Evolutionary conservation across 2,329 filamentous ascomycete species (phyloP).

Genomic region (Aspergillus sp.): DNA sequence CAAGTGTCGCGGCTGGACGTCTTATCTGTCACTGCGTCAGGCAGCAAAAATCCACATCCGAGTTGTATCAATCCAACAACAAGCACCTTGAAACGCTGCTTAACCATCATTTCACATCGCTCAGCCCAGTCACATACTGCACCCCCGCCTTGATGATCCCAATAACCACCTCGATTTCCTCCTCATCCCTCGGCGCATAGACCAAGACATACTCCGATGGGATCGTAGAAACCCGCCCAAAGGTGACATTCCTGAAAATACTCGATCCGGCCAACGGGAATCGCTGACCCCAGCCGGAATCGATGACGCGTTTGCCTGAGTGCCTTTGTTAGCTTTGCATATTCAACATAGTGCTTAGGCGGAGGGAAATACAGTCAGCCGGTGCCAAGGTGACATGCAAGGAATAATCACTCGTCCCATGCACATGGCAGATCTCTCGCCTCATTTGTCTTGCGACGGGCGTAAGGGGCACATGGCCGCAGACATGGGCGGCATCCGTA

Average conservation of each 20-base stretch:
- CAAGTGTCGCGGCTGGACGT: not conserved
- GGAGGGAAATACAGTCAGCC: slow-evolving; percentile 62
- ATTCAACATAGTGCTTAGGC: not conserved
- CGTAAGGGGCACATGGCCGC: slow-evolving; percentile 20
- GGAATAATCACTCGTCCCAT: slow-evolving; percentile 67
- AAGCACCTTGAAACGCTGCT: not conserved
- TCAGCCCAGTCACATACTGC: slow-evolving; percentile 29
- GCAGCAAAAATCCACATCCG: too few species aligned
- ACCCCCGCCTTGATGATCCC: slow-evolving; percentile 33
- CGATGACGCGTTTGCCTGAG: slow-evolving; percentile 61
- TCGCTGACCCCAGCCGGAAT: slow-evolving; percentile 75
- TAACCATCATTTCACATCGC: not conserved
- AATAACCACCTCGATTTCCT: slow-evolving; percentile 32
- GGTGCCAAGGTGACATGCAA: slow-evolving; percentile 79
- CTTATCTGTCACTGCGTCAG: not conserved
- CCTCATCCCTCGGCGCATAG: slow-evolving; percentile 35
- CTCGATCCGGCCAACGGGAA: slow-evolving; percentile 56
- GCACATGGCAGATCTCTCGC: slow-evolving; percentile 78
- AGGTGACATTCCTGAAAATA: slow-evolving; percentile 61
- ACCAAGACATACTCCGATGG: slow-evolving; percentile 33
- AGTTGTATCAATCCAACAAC: too few species aligned
- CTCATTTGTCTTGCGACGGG: slow-evolving; percentile 35
- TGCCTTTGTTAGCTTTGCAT: not conserved
- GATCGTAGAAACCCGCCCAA: slow-evolving; percentile 17
- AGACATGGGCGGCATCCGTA: slow-evolving; percentile 28